Evolutionary conservation across 129 eudicot genomes (phyloP).

Genomic region (Glebionis coronaria): DNA sequence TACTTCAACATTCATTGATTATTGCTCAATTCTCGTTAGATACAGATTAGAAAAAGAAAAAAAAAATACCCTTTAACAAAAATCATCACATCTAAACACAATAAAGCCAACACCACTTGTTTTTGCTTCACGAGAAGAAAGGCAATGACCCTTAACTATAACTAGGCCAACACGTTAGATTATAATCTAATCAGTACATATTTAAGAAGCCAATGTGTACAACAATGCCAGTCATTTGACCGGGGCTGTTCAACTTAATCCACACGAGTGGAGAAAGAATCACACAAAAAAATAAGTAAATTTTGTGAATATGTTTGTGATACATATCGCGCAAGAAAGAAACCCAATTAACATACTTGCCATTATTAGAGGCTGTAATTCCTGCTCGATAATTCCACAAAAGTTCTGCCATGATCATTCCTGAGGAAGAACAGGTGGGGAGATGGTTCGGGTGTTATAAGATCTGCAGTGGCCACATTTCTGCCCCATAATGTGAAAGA

Average conservation of each 20-base stretch:
- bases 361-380: background rate
- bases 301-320: no score
- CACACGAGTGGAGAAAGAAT: slow-evolving; percentile 39
- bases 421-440: slow-evolving; percentile 82
- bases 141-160: background rate
- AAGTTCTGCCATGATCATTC: background rate
- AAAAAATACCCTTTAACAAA: no score
- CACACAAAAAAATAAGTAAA: slow-evolving; percentile 15
- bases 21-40: no score
- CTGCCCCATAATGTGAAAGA: slow-evolving; percentile 90
- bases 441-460: slow-evolving; percentile 77
- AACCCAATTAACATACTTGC: background rate
- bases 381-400: background rate
- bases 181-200: slow-evolving; percentile 15
- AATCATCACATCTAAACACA: no score
- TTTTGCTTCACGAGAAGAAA: background rate
- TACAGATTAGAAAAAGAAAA: no score
- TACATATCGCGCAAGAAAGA: background rate
- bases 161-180: background rate
- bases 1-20: no score
- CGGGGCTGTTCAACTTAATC: slow-evolving; percentile 19
- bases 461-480: slow-evolving; percentile 89
- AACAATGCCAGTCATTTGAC: slow-evolving; percentile 28
- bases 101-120: no score
- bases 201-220: slow-evolving; percentile 24